These are phyloP conservation scores for Thelonectria olida DNA, from an alignment of 2,329 filamentous ascomycete genomes.

Conservation along the genomic window DNA sequence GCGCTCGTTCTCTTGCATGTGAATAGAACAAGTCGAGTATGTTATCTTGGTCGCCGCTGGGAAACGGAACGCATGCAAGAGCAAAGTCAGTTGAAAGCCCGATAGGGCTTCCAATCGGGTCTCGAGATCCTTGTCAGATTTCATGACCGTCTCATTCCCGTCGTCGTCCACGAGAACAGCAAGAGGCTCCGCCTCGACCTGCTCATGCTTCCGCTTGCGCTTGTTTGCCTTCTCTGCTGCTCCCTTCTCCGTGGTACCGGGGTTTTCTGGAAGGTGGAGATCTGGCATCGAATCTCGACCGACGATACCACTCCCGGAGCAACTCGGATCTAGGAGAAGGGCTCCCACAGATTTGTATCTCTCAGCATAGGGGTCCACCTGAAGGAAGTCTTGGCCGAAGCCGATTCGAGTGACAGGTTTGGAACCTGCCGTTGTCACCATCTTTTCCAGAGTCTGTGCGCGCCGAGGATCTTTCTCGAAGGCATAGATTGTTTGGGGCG, in stretches of 20 bases:
- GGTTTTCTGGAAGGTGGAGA: conserved; percentile 64
- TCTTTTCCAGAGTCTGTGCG: conserved; percentile 81
- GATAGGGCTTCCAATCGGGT: conserved; percentile 78
- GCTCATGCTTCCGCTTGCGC: conserved; percentile 58
- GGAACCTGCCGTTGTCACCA: conserved; percentile 82
- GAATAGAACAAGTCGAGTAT: conserved; percentile 93
- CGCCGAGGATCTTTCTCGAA: conserved; percentile 81
- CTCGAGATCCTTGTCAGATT: conserved; percentile 65
- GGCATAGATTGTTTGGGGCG: conserved; percentile 68
- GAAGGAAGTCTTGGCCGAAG: conserved; percentile 82
- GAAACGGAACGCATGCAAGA: conserved; percentile 87
- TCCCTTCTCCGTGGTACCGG: conserved; percentile 30
- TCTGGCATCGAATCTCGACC: conserved; percentile 82
- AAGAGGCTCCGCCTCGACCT: conserved; percentile 42
- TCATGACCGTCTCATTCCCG: conserved; percentile 61
- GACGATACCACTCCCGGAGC: conserved; percentile 94
- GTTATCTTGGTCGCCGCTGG: conserved; percentile 79
- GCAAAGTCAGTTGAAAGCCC: conserved; percentile 81
- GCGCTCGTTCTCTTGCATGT: conserved; percentile 87
- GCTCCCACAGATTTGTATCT: conserved; percentile 78
- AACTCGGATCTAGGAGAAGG: conserved; percentile 90
- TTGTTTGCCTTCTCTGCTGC: conserved; percentile 34
- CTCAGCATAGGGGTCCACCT: conserved; percentile 70
- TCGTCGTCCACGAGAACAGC: conserved; percentile 65
- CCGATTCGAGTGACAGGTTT: conserved; percentile 72